Percentiles rank a stretch among this genome's conserved stretches.
Conservation (phyloP, 495 filamentous ascomycete genomes). For the Talaromyces borbonicus region DNA sequence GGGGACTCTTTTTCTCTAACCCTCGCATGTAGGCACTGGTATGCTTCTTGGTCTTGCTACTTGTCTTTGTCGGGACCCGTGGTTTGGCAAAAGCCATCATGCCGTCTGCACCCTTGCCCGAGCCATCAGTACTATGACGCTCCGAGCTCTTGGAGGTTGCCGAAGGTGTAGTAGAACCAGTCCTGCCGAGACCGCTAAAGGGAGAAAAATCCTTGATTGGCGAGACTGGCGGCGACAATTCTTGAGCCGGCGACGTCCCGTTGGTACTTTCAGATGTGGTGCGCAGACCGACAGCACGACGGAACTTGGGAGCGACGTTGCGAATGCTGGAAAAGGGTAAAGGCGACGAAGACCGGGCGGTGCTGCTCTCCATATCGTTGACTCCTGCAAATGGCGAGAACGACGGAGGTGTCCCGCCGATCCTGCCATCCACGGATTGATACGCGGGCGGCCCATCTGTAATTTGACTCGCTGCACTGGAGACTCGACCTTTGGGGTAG, state of each 20-base stretch:
- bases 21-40: conserved; percentile 91
- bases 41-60: conserved; percentile 73
- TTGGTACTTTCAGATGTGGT: conserved; percentile 74
- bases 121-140: conserved; percentile 53
- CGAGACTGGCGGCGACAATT: conserved; percentile 42
- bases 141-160: conserved; percentile 69
- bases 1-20: conserved; percentile 68
- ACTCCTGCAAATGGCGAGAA: conserved; percentile 40
- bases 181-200: conserved; percentile 53
- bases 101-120: conserved; percentile 53
- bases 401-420: conserved; percentile 37
- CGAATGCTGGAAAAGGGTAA: conserved; percentile 29
- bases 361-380: conserved; percentile 37
- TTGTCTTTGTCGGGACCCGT: conserved; percentile 23
- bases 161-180: conserved; percentile 81
- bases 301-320: conserved; percentile 38
- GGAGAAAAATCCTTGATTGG: conserved; percentile 58
- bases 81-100: conserved; percentile 35
- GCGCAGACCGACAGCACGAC: conserved; percentile 54
- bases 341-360: conserved; percentile 44
- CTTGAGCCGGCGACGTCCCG: conserved; percentile 46
- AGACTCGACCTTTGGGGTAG: conserved; percentile 33
- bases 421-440: conserved; percentile 54
- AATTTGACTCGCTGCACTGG: conserved; percentile 35
- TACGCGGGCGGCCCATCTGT: conserved; percentile 39